Percentiles rank a stretch among this genome's conserved stretches.
Evolutionary conservation across 441 rosid species (phyloP).

Genomic region (Adansonia madagascariensis): DNA sequence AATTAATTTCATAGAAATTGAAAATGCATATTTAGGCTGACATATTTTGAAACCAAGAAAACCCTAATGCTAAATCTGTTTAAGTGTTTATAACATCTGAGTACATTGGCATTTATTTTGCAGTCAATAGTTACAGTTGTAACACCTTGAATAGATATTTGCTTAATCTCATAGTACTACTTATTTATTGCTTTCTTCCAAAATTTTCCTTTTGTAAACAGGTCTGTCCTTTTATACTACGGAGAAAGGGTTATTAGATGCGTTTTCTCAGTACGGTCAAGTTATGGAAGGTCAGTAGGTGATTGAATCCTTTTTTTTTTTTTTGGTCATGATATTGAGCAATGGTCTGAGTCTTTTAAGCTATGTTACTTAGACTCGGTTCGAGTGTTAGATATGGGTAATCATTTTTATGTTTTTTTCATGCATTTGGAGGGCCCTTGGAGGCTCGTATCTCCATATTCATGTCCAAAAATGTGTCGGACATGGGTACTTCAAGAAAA

Average conservation of each 20-base stretch:
- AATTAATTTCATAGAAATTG: not conserved
- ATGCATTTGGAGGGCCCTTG: too few species aligned
- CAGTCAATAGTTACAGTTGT: not conserved
- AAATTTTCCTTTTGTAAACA: slow-evolving; percentile 29
- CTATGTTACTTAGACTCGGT: too few species aligned
- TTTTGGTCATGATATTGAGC: not conserved
- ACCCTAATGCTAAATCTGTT: not conserved
- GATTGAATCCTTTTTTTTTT: not conserved
- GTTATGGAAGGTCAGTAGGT: slow-evolving; percentile 71
- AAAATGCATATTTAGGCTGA: slow-evolving; percentile 3
- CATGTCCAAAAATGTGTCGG: too few species aligned
- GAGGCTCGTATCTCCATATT: too few species aligned
- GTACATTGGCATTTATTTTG: not conserved
- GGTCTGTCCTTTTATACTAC: slow-evolving; percentile 76
- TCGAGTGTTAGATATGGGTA: too few species aligned
- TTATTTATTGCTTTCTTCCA: not conserved
- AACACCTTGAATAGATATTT: not conserved
- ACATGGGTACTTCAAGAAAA: too few species aligned
- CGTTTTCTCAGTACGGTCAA: slow-evolving; percentile 83
- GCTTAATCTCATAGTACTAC: not conserved
- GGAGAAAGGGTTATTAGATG: slow-evolving; percentile 64
- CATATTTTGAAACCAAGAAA: slow-evolving; percentile 1
- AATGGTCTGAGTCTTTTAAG: not conserved
- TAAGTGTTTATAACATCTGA: not conserved
- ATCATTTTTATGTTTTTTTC: too few species aligned